These are phyloP conservation scores for Rhodosporidiobolus odoratus DNA, from an alignment of 768 basidiomycete species.

Conservation along the genomic window DNA sequence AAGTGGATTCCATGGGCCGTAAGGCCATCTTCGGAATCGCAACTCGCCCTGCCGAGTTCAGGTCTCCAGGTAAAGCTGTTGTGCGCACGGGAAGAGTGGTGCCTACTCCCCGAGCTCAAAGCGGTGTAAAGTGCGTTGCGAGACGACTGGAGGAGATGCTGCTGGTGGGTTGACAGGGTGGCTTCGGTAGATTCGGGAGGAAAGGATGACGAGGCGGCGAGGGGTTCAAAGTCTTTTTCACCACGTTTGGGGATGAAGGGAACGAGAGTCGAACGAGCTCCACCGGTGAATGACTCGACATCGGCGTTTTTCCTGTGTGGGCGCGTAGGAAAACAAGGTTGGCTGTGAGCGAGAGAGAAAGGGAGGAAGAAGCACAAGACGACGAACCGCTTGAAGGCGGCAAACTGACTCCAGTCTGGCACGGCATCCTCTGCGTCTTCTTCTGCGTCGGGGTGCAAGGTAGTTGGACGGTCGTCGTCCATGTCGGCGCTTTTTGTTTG, in stretches of 20 bases:
- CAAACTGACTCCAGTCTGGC: constrained; percentile 40
- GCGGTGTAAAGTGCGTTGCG: constrained; percentile 83
- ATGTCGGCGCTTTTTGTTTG: not conserved
- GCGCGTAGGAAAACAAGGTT: not conserved
- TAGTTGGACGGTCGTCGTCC: constrained; percentile 36
- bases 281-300: not conserved
- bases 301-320: constrained; percentile 14
- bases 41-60: constrained; percentile 38
- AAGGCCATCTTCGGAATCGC: constrained; percentile 12
- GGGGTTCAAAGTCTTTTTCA: constrained; percentile 95
- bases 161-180: constrained; percentile 52
- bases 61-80: constrained; percentile 81
- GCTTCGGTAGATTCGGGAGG: constrained; percentile 24
- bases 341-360: not conserved
- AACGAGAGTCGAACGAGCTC: constrained; percentile 2
- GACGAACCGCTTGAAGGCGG: constrained; percentile 35
- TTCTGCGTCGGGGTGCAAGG: constrained; percentile 16
- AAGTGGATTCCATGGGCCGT: constrained; percentile 71
- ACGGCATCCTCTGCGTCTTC: constrained; percentile 39
- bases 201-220: constrained; percentile 27
- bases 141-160: constrained; percentile 71
- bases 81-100: constrained; percentile 47
- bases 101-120: constrained; percentile 47
- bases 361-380: not conserved
- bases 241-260: constrained; percentile 74